A percentile compares a stretch with the other conserved stretches of the same genome.
Evolutionary conservation across 1,139 yeast genomes (phyloP).

Genomic region (Candida sp.): DNA sequence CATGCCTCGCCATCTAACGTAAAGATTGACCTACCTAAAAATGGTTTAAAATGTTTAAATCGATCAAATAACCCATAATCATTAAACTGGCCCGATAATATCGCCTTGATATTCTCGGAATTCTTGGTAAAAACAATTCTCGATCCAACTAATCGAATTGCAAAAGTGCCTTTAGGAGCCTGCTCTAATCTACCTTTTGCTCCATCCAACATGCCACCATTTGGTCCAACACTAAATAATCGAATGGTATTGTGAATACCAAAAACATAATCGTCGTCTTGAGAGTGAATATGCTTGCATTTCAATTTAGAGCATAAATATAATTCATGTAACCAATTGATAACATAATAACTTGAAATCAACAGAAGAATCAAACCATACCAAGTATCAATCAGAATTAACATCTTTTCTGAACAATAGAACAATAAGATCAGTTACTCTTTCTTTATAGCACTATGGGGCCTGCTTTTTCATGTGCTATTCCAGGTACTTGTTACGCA

Average conservation of each 20-base stretch:
- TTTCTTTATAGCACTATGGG: no score
- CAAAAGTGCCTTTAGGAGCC: constrained; percentile 11
- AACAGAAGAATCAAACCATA: background rate
- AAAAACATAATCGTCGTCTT: background rate
- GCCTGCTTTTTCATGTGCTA: background rate
- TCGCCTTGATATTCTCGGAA: constrained; percentile 27
- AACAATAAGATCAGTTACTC: no score
- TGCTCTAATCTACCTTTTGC: background rate
- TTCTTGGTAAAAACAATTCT: constrained; percentile 17
- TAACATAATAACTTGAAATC: background rate
- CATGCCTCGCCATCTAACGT: constrained; percentile 51
- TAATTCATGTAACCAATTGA: background rate
- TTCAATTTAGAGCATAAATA: background rate
- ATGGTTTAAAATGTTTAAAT: constrained; percentile 31
- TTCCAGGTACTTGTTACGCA: background rate
- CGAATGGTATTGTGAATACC: background rate
- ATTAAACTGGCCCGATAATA: constrained; percentile 34
- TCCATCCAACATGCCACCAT: background rate
- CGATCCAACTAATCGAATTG: constrained; percentile 15
- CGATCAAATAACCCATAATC: constrained; percentile 46
- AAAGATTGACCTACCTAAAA: constrained; percentile 53
- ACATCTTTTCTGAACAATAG: background rate
- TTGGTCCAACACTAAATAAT: background rate
- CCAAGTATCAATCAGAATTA: background rate
- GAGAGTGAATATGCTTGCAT: background rate